Percentiles rank a stretch among this genome's conserved stretches.
These are phyloP conservation scores for Botrytis medusae DNA, from an alignment of 2,329 filamentous ascomycete species.

Conservation along the genomic window DNA sequence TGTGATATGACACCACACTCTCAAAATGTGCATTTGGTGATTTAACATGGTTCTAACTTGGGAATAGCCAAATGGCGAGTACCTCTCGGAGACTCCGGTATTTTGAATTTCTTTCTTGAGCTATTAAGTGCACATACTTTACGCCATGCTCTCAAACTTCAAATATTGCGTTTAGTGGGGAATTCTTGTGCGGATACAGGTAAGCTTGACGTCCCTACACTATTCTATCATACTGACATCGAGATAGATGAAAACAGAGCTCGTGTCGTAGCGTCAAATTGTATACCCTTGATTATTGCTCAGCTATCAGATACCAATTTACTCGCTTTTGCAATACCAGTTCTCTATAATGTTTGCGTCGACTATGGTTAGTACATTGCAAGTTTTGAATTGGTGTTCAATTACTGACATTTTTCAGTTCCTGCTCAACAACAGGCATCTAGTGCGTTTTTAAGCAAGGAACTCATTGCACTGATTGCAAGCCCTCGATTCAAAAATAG, in stretches of 20 bases:
- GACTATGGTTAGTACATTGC: conserved; percentile 56
- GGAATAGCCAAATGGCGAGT: conserved; percentile 54
- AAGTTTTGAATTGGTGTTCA: conserved; percentile 20
- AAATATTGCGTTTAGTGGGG: conserved; percentile 57
- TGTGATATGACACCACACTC: not conserved
- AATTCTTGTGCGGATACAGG: conserved; percentile 64
- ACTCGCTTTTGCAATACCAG: conserved; percentile 56
- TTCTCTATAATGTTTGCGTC: conserved; percentile 62
- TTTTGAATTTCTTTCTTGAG: conserved; percentile 56
- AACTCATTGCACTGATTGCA: conserved; percentile 51
- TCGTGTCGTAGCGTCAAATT: conserved; percentile 51
- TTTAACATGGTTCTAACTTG: not conserved
- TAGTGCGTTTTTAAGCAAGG: conserved; percentile 50
- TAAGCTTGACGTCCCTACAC: conserved; percentile 33
- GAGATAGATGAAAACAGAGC: conserved; percentile 57
- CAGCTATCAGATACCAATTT: conserved; percentile 49
- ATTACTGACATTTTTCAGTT: conserved; percentile 42
- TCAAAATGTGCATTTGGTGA: not conserved
- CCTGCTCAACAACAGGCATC: conserved; percentile 56
- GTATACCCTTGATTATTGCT: conserved; percentile 49
- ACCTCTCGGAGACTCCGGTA: conserved; percentile 57
- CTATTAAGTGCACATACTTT: conserved; percentile 42
- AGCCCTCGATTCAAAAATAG: conserved; percentile 47
- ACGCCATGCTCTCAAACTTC: conserved; percentile 46
- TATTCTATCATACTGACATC: conserved; percentile 16